phyloP scores from a whole-genome alignment of 306 rosid species.

The Cyamopsis tetragonoloba region DNA sequence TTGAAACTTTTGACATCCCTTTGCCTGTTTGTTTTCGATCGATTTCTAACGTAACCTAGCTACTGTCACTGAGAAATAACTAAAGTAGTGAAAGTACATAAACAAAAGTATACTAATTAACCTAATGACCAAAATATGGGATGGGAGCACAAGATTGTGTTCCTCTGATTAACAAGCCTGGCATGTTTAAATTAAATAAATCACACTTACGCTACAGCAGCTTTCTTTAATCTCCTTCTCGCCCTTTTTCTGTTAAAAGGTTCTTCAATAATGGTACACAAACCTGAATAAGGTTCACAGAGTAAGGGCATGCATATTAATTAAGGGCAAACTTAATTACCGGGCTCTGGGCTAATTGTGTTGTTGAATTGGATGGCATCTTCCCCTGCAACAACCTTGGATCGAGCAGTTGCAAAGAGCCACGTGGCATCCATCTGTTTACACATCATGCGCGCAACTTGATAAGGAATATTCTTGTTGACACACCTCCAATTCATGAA shows the following conservation, averaged over 20 bases:
- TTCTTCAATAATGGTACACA: conserved; percentile 54
- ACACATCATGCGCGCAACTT: conserved; percentile 58
- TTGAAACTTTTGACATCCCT: background rate
- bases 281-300: conserved; percentile 41
- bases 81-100: background rate
- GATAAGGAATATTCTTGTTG: conserved; percentile 54
- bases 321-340: conserved; percentile 40
- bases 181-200: background rate
- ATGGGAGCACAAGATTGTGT: conserved; percentile 13
- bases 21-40: too few species aligned
- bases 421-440: conserved; percentile 73
- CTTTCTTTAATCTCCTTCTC: conserved; percentile 43
- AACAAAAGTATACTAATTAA: background rate
- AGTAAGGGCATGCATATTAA: too few species aligned
- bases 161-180: background rate
- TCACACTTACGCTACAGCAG: background rate
- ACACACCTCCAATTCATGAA: conserved; percentile 44
- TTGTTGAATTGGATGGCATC: conserved; percentile 4
- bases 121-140: conserved; percentile 20
- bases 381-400: conserved; percentile 20
- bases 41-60: background rate
- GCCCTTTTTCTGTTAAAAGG: conserved; percentile 38
- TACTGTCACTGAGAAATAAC: conserved; percentile 14
- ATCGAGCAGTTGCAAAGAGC: conserved; percentile 52
- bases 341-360: conserved; percentile 18